Evolutionary conservation across 345 rosid genomes (phyloP), one percentile per base, ranked within the genome.

Genomic region (Aurinia saxatilis): DNA sequence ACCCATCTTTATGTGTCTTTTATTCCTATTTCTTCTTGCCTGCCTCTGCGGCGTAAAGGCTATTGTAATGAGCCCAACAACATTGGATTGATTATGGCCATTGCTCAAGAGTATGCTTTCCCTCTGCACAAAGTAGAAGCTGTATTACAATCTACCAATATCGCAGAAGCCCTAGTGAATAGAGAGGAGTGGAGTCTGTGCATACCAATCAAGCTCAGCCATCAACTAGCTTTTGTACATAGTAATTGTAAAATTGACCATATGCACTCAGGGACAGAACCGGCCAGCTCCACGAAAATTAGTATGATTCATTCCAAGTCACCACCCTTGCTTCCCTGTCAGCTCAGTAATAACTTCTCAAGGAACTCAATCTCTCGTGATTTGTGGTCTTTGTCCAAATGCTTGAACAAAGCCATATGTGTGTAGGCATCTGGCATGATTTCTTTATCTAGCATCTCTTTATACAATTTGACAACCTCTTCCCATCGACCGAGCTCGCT

Each of bases 341-440:
- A 72, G 38, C 75, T 65, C 36, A 54, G 58, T 58, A 81, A 62
- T 59, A 87, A 52, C 65, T 54, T 76, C 40, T 84, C 85, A 25
- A 85, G 80, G 37, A 39, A 73, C 67, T 69, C 74, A 35, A 77
- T 56, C 37, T 82, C 86, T 37, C 71, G 78, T 68, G 62, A 67
- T 25, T 41, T 77, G 37, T 64, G 79, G 70, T 83, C 82, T 67
- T 72, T 73, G 40, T 71, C 70, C 51, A 85, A 80, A 54, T 73
- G 79, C 76, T 80, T 88, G 68, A 84, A 75, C 61, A 88, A 66
- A 41, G 77, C 84, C 63, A 63, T 65, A 45, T 76, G 81, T 4
- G 89, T 81, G 66, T 76, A 78, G 63, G 51, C 68, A 76, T 83
- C 95, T 8, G 91, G 89, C 67, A 70, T 72, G 45, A 87, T 73